Conservation (phyloP, 1,139 yeast genomes). For the Yamadazyma friedrichii region DNA sequence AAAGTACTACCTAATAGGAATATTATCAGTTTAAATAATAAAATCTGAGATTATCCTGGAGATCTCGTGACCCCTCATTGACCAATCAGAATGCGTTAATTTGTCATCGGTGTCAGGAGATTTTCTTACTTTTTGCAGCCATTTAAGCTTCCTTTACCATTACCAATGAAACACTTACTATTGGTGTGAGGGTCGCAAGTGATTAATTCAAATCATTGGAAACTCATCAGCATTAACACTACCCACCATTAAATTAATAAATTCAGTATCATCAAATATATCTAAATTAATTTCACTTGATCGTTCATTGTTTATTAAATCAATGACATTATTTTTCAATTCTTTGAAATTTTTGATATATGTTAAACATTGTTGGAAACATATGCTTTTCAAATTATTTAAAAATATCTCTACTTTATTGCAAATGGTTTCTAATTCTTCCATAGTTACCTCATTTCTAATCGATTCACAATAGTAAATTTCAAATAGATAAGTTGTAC, state of each 20-base stretch:
- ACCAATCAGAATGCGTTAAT: constrained; percentile 15
- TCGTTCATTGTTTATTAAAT: constrained; percentile 8
- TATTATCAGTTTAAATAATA: neutral
- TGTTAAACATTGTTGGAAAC: constrained; percentile 8
- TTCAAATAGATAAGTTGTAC: constrained; percentile 74
- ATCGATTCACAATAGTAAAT: constrained; percentile 65
- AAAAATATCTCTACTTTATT: constrained; percentile 4
- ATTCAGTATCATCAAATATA: constrained; percentile 11
- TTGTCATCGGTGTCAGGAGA: constrained; percentile 9
- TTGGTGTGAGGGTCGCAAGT: neutral
- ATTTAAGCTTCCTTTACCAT: neutral
- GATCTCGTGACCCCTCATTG: neutral
- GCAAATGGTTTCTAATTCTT: constrained; percentile 2
- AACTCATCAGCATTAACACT: constrained; percentile 5
- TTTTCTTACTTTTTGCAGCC: constrained; percentile 10
- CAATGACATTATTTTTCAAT: constrained; percentile 7
- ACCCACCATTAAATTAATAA: constrained; percentile 12
- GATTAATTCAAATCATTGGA: too few relatives aligned
- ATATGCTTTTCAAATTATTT: constrained; percentile 7
- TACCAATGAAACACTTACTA: neutral
- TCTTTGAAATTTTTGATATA: constrained; percentile 7
- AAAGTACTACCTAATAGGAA: neutral
- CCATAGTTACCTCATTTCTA: constrained; percentile 17
- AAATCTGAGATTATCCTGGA: neutral
- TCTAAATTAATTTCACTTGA: constrained; percentile 5